phyloP scores from a whole-genome alignment of 148 eudicot species.

The Rhododendron griersonianum region DNA sequence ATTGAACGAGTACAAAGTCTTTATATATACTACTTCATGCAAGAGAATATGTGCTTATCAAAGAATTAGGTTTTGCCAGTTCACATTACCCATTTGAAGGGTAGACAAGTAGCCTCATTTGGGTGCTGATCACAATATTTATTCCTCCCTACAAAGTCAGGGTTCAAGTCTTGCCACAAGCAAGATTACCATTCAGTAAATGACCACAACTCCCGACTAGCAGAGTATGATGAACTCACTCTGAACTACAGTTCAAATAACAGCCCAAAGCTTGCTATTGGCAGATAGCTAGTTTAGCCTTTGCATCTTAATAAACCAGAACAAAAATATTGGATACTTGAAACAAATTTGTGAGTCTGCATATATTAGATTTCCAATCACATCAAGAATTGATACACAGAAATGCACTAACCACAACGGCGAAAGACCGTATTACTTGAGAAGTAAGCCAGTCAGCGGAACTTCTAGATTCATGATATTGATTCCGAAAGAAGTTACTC shows the following conservation, averaged over 20 bases:
- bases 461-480: neutral
- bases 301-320: neutral
- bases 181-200: neutral
- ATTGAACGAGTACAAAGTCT: no score
- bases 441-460: neutral
- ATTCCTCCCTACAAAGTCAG: neutral
- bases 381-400: neutral
- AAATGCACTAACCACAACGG: neutral
- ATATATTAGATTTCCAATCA: neutral
- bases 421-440: neutral
- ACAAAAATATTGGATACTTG: neutral
- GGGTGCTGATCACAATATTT: neutral
- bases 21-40: neutral
- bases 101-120: neutral
- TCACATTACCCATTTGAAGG: neutral
- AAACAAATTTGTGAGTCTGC: neutral
- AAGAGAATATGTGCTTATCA: neutral
- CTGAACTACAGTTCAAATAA: neutral
- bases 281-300: neutral
- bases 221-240: neutral
- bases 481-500: neutral
- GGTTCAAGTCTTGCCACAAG: neutral
- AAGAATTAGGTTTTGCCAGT: neutral
- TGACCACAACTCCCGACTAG: neutral
- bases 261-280: neutral